Percentiles rank a stretch among this genome's conserved stretches.
phyloP scores from a whole-genome alignment of 1,284 basidiomycete genomes.

The Ceratobasidium sp. region DNA sequence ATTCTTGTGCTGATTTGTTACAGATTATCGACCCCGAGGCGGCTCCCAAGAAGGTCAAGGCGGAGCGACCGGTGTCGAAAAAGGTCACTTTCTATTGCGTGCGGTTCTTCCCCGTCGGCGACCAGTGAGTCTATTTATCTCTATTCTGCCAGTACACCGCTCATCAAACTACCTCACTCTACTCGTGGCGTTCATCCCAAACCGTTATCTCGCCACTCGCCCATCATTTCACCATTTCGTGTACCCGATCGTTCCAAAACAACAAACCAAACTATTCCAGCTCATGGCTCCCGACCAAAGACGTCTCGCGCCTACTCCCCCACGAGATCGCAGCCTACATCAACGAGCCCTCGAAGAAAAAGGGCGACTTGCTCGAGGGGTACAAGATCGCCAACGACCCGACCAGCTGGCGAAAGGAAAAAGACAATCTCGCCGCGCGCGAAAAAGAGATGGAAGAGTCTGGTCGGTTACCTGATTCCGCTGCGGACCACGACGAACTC shows the following conservation, averaged over 20 bases:
- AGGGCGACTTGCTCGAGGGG: constrained; percentile 80
- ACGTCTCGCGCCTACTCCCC: constrained; percentile 82
- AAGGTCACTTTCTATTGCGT: constrained; percentile 83
- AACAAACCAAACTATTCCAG: constrained; percentile 61
- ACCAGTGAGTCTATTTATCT: constrained; percentile 78
- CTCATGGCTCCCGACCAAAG: constrained; percentile 87
- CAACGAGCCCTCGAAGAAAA: constrained; percentile 79
- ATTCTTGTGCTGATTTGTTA: neutral
- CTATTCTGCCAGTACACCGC: neutral
- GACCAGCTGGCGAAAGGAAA: constrained; percentile 75
- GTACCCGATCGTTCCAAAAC: constrained; percentile 40
- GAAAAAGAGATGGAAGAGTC: constrained; percentile 66
- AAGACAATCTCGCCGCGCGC: constrained; percentile 57
- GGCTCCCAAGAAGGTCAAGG: constrained; percentile 72
- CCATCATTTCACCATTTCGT: constrained; percentile 32
- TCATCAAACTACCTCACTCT: neutral
- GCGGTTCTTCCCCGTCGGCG: constrained; percentile 90
- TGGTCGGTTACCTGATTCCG: constrained; percentile 69
- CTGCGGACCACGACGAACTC: constrained; percentile 75
- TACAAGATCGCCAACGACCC: constrained; percentile 91
- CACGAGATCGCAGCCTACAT: constrained; percentile 91
- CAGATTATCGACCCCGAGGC: constrained; percentile 82
- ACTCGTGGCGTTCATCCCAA: neutral
- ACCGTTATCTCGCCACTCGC: constrained; percentile 2
- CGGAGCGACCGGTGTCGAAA: constrained; percentile 78